Evolutionary conservation across 2,329 filamentous ascomycete genomes (phyloP).

Genomic region (Alternaria longipes): DNA sequence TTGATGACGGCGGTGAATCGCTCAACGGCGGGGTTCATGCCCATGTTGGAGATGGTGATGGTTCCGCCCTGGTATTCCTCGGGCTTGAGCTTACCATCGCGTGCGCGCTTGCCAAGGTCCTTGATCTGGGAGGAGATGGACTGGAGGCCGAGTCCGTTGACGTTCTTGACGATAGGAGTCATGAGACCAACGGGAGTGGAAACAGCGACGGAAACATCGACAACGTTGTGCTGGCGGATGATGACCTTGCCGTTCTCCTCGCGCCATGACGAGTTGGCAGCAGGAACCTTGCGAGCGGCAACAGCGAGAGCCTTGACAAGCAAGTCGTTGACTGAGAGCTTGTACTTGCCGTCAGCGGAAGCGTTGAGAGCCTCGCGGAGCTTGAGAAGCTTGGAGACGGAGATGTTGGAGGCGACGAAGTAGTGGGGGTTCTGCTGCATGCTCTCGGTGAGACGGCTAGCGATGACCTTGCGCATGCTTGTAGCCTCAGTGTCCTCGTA

Average conservation of each 20-base stretch:
- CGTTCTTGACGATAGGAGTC: conserved; percentile 94
- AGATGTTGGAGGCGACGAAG: conserved; percentile 91
- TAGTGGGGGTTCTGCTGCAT: conserved; percentile 96
- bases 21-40: conserved; percentile 97
- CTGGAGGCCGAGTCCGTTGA: conserved; percentile 85
- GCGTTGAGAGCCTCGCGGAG: conserved; percentile 93
- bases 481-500: conserved; percentile 87
- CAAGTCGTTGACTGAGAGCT: conserved; percentile 99
- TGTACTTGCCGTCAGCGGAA: conserved; percentile 90
- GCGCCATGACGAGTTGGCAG: conserved; percentile 94
- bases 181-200: conserved; percentile 93
- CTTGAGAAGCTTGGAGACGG: conserved; percentile 94
- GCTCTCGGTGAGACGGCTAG: conserved; percentile 87
- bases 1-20: conserved; percentile 99
- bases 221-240: conserved; percentile 91
- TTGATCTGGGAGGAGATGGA: conserved; percentile 90
- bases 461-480: conserved; percentile 98
- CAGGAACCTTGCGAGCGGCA: conserved; percentile 91
- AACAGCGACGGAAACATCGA: conserved; percentile 95
- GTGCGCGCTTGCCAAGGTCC: conserved; percentile 94
- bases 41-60: conserved; percentile 99
- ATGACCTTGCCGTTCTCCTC: conserved; percentile 77
- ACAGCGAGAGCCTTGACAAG: conserved; percentile 93
- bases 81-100: conserved; percentile 98
- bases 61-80: conserved; percentile 99